Base-by-base conservation (phyloP, 2,329 filamentous ascomycete genomes). In the Fusarium brachygibbosum region DNA sequence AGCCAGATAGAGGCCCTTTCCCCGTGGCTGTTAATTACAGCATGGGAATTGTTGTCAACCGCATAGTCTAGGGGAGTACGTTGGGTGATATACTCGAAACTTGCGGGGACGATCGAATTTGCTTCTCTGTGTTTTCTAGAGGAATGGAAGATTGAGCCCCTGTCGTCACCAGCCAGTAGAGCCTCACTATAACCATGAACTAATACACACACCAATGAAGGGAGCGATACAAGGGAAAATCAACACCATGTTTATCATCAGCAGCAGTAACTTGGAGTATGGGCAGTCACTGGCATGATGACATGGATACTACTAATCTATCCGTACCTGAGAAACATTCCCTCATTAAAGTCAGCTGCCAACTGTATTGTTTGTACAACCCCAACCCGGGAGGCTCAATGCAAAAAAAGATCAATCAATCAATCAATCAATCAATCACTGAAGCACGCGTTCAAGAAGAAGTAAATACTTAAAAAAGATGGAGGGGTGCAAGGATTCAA, bases 321-420 rank as follows among this genome's bases (percentile, higher is more conserved):
- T 25, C 23, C 31, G 35, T 62, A 29, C 49, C 57, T 63, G 41
- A 13, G 41, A 38, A 53, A 58, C 42, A 31, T 29, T 62, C 34
- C 37, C 42, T 52, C 28, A 35, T 14, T 14, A n/a, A 19, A 29
- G 53, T 58, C 63, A 67, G 45, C 37, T 63, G 63, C 32, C 45
- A 49, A 34, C 31, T 40, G 16, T 63, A 37, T 35, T 44, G 64
- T 41, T 35, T 44, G 64, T 67, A 17, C 41, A 35, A 67, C 58
- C 9, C 19, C 28, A 16, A 37, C 21, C 7, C 19, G 16, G 17
- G 28, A 52, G 29, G 44, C 21, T 37, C 14, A 25, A 25, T 25
- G 23, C 23, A 25, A 25, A 25, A 25, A 25, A 25, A 4, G 6
- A 25, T 25, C 6, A 25, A 25, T 25, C 23, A 25, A 25, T 25